A percentile compares a stretch with the other conserved stretches of the same genome.
Conservation (phyloP, 2,329 filamentous ascomycete species). For the Arthrobotrys iridis region DNA sequence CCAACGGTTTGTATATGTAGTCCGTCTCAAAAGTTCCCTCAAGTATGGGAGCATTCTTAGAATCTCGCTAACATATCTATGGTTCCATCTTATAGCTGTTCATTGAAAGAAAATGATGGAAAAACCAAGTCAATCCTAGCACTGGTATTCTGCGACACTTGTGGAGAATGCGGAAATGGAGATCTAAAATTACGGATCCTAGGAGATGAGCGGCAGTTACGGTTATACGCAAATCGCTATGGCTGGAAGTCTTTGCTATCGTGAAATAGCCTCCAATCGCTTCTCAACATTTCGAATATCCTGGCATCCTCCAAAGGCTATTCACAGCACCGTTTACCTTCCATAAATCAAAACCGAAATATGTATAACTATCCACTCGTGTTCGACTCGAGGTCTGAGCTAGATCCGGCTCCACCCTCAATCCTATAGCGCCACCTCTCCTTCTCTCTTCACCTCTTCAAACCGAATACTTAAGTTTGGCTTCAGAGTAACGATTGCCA, state of each 20-base stretch:
- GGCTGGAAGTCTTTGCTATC: not conserved
- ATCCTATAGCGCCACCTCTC: no score
- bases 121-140: constrained; percentile 7
- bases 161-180: constrained; percentile 18
- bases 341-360: not conserved
- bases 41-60: not conserved
- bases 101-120: constrained; percentile 18
- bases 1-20: constrained; percentile 19
- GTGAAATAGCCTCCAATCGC: not conserved
- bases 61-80: not conserved
- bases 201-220: constrained; percentile 1
- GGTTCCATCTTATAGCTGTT: constrained; percentile 26
- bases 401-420: no score
- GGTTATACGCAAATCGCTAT: not conserved
- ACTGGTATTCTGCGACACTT: constrained; percentile 17
- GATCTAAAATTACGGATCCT: constrained; percentile 30
- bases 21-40: no score
- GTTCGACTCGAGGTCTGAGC: no score
- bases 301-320: not conserved
- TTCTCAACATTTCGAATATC: not conserved
- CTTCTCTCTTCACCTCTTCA: no score
- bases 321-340: not conserved
- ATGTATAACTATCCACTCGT: no score
- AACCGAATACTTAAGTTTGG: not conserved
- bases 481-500: not conserved